Conservation (phyloP, 768 basidiomycete species). For the Xerocomellus dryophilus region DNA sequence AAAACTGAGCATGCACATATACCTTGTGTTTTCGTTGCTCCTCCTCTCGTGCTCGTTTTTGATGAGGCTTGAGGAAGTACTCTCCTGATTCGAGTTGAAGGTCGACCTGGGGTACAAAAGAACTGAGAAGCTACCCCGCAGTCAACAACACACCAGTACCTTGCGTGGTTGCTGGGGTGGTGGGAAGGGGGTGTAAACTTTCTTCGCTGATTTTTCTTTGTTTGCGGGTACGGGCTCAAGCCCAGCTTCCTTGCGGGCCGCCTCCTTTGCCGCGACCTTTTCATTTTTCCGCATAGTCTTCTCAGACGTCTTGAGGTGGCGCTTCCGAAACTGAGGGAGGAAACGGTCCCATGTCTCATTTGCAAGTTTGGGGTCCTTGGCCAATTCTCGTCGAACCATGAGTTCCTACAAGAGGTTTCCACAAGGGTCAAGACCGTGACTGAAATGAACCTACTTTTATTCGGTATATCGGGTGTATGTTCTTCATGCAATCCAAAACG, state of each 20-base stretch:
- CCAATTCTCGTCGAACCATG: slow-evolving; percentile 96
- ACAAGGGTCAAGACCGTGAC: not conserved
- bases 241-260: slow-evolving; percentile 66
- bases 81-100: slow-evolving; percentile 94
- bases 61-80: slow-evolving; percentile 91
- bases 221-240: slow-evolving; percentile 40
- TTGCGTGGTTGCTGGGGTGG: slow-evolving; percentile 92
- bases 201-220: slow-evolving; percentile 67
- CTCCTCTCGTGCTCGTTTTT: slow-evolving; percentile 77
- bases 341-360: slow-evolving; percentile 96
- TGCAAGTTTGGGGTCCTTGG: slow-evolving; percentile 95
- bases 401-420: slow-evolving; percentile 61
- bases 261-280: slow-evolving; percentile 53
- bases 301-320: slow-evolving; percentile 89
- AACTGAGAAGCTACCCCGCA: slow-evolving; percentile 4
- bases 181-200: slow-evolving; percentile 98
- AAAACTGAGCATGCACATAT: not conserved
- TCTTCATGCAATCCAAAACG: slow-evolving; percentile 99
- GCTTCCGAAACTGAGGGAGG: slow-evolving; percentile 92
- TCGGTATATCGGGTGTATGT: slow-evolving; percentile 97
- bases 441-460: slow-evolving; percentile 67
- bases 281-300: slow-evolving; percentile 92
- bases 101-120: slow-evolving; percentile 58
- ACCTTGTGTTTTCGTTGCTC: slow-evolving; percentile 70
- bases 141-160: slow-evolving; percentile 39